Evolutionary conservation across 805 yeast species (phyloP).

Genomic region (Kodamaea kaohsiungensis): DNA sequence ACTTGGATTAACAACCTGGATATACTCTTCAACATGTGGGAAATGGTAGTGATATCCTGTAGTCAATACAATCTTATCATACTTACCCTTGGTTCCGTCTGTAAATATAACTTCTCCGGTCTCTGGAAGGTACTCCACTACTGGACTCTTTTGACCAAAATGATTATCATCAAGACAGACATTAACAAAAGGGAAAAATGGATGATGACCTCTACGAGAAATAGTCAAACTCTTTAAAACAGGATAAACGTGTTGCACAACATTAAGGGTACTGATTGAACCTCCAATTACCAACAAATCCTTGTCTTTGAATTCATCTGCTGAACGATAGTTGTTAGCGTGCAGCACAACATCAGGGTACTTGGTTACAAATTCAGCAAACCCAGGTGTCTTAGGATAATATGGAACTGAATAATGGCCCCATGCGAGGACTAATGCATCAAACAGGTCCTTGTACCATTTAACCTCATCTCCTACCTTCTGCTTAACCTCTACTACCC

Average conservation of each 20-base stretch:
- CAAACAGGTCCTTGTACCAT: slow-evolving; percentile 53
- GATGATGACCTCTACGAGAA: slow-evolving; percentile 28
- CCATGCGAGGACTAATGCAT: slow-evolving; percentile 62
- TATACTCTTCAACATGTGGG: slow-evolving; percentile 38
- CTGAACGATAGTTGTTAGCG: slow-evolving; percentile 54
- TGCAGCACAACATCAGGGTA: slow-evolving; percentile 54
- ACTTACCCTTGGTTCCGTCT: slow-evolving; percentile 26
- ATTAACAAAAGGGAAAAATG: slow-evolving; percentile 36
- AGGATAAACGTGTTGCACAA: slow-evolving; percentile 39
- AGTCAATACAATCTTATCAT: slow-evolving; percentile 47
- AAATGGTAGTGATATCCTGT: slow-evolving; percentile 53
- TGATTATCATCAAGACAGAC: slow-evolving; percentile 38
- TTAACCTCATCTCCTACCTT: slow-evolving; percentile 16
- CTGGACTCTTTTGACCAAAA: slow-evolving; percentile 29
- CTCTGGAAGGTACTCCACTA: slow-evolving; percentile 19
- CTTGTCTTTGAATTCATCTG: slow-evolving; percentile 43
- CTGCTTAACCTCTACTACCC: slow-evolving; percentile 34
- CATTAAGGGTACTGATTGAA: slow-evolving; percentile 41
- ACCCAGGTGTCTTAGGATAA: slow-evolving; percentile 57
- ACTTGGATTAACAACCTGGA: slow-evolving; percentile 24
- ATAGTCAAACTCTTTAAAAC: slow-evolving; percentile 27
- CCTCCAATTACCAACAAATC: slow-evolving; percentile 48
- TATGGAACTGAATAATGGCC: slow-evolving; percentile 68
- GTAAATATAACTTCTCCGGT: slow-evolving; percentile 25
- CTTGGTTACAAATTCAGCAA: slow-evolving; percentile 45